Conservation (phyloP, 257 asterid species). For the Salvia hispanica region DNA sequence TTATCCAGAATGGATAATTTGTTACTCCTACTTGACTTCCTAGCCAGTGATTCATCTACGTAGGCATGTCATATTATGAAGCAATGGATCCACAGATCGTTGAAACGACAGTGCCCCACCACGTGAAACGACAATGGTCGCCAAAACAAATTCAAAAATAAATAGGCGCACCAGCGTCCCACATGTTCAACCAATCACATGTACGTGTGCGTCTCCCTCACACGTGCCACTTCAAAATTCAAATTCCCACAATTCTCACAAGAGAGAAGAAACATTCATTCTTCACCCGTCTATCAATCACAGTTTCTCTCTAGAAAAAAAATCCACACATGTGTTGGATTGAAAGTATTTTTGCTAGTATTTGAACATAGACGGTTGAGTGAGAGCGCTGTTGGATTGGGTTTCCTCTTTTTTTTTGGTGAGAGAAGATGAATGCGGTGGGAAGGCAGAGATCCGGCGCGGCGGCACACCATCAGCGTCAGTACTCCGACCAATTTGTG, state of each 20-base stretch:
- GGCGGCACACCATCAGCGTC: slow-evolving; percentile 84
- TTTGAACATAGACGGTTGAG: slow-evolving; percentile 11
- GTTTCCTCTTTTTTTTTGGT: too few relatives aligned
- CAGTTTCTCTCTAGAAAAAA: slow-evolving; percentile 16
- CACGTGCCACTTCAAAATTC: slow-evolving; percentile 40
- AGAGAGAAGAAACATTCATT: too few relatives aligned
- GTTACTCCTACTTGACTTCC: too few relatives aligned
- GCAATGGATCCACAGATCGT: neutral
- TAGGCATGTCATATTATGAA: neutral
- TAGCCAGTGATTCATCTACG: too few relatives aligned
- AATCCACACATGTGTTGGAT: slow-evolving; percentile 2
- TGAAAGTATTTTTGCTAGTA: slow-evolving; percentile 12
- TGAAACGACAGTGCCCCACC: slow-evolving; percentile 60
- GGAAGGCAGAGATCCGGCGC: slow-evolving; percentile 91
- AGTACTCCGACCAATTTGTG: slow-evolving; percentile 76
- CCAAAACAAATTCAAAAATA: slow-evolving; percentile 35
- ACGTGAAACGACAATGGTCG: slow-evolving; percentile 45
- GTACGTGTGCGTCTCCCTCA: slow-evolving; percentile 14
- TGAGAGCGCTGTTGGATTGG: slow-evolving; percentile 16
- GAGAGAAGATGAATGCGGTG: slow-evolving; percentile 86
- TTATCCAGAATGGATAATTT: too few relatives aligned
- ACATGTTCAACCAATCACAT: slow-evolving; percentile 26
- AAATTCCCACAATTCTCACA: too few relatives aligned
- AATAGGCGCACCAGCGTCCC: slow-evolving; percentile 38
- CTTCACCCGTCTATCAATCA: slow-evolving; percentile 3